Percentiles rank a stretch among this genome's conserved stretches.
These are phyloP conservation scores for Crithidia sp. DNA, from an alignment of 208 protist genomes.

Conservation along the genomic window DNA sequence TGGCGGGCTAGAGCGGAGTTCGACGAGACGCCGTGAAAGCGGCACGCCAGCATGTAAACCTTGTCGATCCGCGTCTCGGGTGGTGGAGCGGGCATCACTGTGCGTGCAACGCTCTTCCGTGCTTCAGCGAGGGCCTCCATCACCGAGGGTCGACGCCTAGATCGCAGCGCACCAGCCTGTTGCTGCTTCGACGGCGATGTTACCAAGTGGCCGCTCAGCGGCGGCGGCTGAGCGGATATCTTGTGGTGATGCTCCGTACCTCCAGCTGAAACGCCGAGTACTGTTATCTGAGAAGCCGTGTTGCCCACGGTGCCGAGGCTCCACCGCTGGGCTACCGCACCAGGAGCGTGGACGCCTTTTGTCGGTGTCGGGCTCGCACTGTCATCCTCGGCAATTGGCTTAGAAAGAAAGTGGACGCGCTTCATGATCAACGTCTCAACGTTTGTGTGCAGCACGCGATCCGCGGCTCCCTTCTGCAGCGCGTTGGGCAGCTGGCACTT, in stretches of 20 bases:
- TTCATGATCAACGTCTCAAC: conserved; percentile 11
- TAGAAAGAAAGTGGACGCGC: conserved; percentile 11
- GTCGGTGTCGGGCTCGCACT: no score
- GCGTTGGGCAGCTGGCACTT: not conserved
- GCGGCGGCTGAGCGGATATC: no score
- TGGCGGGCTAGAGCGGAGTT: conserved; percentile 36
- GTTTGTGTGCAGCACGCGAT: not conserved
- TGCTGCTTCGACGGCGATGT: no score
- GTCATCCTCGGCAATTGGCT: not conserved
- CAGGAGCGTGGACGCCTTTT: no score
- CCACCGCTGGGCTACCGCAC: no score
- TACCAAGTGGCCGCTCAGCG: no score
- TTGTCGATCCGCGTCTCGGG: conserved; percentile 19
- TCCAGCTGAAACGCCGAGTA: no score
- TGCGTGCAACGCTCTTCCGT: not conserved
- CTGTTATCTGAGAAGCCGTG: no score
- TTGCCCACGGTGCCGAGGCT: no score
- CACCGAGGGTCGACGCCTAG: not conserved
- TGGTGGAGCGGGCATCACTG: not conserved
- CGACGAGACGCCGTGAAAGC: conserved; percentile 27
- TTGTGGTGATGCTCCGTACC: no score
- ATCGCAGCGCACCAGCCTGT: not conserved
- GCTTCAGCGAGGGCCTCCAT: conserved; percentile 12
- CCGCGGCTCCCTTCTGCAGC: not conserved
- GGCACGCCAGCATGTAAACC: conserved; percentile 40